phyloP scores from a whole-genome alignment of 768 basidiomycete genomes.

The Boletus rufocinnamomeus region DNA sequence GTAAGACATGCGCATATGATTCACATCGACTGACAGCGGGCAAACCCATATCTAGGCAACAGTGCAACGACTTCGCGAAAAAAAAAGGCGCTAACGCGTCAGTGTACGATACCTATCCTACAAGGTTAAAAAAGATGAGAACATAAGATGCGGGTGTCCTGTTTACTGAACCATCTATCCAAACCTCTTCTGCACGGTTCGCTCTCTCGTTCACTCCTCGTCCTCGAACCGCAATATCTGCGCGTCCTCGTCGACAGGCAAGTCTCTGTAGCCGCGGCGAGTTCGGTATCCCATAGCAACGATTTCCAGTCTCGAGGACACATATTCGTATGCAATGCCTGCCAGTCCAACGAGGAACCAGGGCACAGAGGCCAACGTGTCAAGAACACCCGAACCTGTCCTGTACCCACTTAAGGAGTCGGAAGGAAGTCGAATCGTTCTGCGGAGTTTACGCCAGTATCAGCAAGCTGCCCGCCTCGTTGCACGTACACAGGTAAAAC shows the following conservation, averaged over 20 bases:
- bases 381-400: constrained; percentile 52
- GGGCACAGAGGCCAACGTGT: constrained; percentile 83
- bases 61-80: not conserved
- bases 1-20: not conserved
- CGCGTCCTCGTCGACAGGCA: constrained; percentile 87
- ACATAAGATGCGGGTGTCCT: not conserved
- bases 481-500: constrained; percentile 30
- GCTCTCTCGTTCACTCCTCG: constrained; percentile 47
- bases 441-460: constrained; percentile 30
- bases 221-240: constrained; percentile 86
- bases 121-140: not conserved
- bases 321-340: constrained; percentile 71
- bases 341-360: constrained; percentile 84
- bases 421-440: constrained; percentile 77
- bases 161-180: not conserved
- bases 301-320: constrained; percentile 48
- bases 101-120: constrained; percentile 7
- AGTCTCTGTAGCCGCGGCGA: constrained; percentile 70
- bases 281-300: constrained; percentile 42
- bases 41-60: not conserved
- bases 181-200: not conserved
- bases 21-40: not conserved
- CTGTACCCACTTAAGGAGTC: constrained; percentile 37
- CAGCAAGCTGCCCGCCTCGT: not conserved
- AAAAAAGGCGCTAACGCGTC: not conserved